Evolutionary conservation across 2,329 filamentous ascomycete species (phyloP), one percentile per base, ranked within the genome.

Genomic region (Didymella pinodella): DNA sequence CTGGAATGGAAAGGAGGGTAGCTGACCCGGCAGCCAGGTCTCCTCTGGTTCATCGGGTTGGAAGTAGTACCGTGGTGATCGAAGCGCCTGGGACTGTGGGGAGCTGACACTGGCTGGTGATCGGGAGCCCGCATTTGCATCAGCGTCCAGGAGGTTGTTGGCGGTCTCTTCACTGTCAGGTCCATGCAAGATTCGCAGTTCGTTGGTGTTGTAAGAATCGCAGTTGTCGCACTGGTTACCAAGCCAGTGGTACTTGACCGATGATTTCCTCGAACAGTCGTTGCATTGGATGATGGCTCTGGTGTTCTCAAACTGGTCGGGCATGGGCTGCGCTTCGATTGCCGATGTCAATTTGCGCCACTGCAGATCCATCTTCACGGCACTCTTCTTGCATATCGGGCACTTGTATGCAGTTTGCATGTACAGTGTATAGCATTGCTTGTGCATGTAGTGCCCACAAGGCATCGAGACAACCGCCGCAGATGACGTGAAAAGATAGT

Each of bases 321-420:
- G 95, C 93, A 99, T 98, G 1, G 95, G 95, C 74, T 99, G 95
- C 44, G 85, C 85, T 64, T 90, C 85, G 60, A 99, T 97, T 48
- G 92, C 89, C 51, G 93, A 86, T 70, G 97, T 94, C 32, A 98
- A 80, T 67, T 95, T 95, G 48, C 92, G 88, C 80, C 98, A 99
- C 68, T 96, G 91, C 36, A 91, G 86, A 73, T 97, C 94, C 94
- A 99, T 99, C 73, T 98, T 98, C 65, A 92, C 87, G n/a, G 96
- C 90, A 64, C 91, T 97, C 78, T 95, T 96, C 80, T 90, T 96
- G 84, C 95, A 99, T 48, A 97, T 93, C 0, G 94, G 95, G 71
- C 95, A 99, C 72, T 94, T 96, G 81, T 98, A 99, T 6, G 93
- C 96, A 3, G 88, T 88, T 69, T 89, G 89, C 82, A 96, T 93